Evolutionary conservation across 208 protist species (phyloP).

Genomic region (Crithidia mellificae): DNA sequence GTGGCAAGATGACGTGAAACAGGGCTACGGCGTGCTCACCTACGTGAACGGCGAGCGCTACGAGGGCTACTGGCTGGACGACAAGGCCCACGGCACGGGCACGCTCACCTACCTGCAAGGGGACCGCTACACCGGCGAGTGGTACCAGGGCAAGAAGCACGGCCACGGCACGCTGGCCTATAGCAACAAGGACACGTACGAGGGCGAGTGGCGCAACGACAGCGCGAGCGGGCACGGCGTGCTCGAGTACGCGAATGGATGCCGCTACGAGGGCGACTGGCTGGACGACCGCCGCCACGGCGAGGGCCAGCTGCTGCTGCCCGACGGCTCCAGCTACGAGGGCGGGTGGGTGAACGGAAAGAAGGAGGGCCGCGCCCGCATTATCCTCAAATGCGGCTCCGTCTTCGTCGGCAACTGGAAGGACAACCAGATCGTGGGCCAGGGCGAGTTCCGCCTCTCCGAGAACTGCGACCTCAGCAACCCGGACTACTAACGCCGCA

Average conservation of each 20-base stretch:
- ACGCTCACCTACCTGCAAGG: constrained; percentile 91
- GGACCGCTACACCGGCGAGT: constrained; percentile 92
- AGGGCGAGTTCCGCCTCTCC: constrained; percentile 88
- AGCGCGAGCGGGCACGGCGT: constrained; percentile 83
- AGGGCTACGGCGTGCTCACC: constrained; percentile 88
- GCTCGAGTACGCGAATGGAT: constrained; percentile 89
- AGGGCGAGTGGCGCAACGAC: constrained; percentile 89
- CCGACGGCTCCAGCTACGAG: constrained; percentile 89
- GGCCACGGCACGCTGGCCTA: constrained; percentile 88
- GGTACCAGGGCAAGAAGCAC: constrained; percentile 90
- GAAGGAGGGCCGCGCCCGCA: constrained; percentile 89
- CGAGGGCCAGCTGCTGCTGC: constrained; percentile 74
- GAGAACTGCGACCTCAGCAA: constrained; percentile 90
- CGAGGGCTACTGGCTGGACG: constrained; percentile 88
- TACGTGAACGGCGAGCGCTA: constrained; percentile 91
- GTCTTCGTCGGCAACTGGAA: constrained; percentile 89
- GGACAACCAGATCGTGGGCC: constrained; percentile 83
- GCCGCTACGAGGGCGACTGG: constrained; percentile 90
- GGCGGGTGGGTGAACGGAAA: constrained; percentile 81
- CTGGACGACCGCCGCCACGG: constrained; percentile 85
- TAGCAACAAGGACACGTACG: constrained; percentile 91
- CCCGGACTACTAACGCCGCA: constrained; percentile 77
- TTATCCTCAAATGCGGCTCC: constrained; percentile 91
- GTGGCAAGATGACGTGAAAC: constrained; percentile 93
- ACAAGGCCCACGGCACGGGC: constrained; percentile 90